Evolutionary conservation across 176 grass and related monocot genomes (phyloP), one percentile per base, ranked within the genome.

Genomic region (Carex pumila): DNA sequence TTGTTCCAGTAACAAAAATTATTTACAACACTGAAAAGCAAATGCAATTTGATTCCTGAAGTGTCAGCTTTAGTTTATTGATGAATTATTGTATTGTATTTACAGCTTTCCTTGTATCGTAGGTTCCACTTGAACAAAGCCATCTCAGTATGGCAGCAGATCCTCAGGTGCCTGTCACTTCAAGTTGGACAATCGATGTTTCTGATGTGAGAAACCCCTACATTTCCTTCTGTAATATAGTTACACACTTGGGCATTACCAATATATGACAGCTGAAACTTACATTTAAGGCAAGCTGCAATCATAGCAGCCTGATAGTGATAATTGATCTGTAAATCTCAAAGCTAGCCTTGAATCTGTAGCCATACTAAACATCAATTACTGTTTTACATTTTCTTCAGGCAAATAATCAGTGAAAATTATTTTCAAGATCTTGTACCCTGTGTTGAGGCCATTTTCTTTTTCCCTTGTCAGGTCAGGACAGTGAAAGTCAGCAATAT

Each of bases 401-500:
- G 21, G 71, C 19, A 52, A 53, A 45, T 52, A 56, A 56, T 31
- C 13, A 56, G 55, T 77, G 6, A 52, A 75, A 77, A 12, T 77
- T 2, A 31, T 54, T 54, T 25, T 45, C 15, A 50, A 81, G 62
- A 34, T 73, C 8, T 21, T 76, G 30, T 45, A 65, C 4, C 8
- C 19, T 59, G 25, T 73, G 54, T 34, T 65, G 5, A 86, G 34
- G 32, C 80, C 7, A 62, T 68, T 7, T 34, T 30, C 8, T 81
- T 77, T 18, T 50, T 68, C 41, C 7, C 60, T 84, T 73, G 39
- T 50, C 87, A 99, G 96, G 88, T 84, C 37, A 95, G 81, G 31
- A 99, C 96, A 61, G 96, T 99, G 52, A 93, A 93, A 88, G 87
- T 99, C 75, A 90, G 87, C 83, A 99, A 95, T 75, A 87, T 99